These are phyloP conservation scores for Acanthamoeba castellanii DNA, from an alignment of 208 protist species.

Conservation along the genomic window DNA sequence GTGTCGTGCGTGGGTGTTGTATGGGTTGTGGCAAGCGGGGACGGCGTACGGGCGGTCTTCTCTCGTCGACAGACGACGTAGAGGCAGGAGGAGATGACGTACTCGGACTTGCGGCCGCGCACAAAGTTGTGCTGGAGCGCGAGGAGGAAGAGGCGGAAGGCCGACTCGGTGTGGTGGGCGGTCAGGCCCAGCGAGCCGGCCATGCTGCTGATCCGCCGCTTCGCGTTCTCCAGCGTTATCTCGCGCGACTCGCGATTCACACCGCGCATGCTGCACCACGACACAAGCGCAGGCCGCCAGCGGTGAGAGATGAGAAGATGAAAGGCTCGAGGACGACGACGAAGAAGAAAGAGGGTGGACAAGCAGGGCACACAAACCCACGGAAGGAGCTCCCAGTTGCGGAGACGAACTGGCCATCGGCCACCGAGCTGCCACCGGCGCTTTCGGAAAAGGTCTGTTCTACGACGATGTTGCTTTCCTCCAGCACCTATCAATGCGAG, in stretches of 20 bases:
- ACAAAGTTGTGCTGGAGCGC: slow-evolving; percentile 88
- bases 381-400: slow-evolving; percentile 48
- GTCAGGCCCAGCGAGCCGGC: slow-evolving; percentile 82
- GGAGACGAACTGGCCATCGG: slow-evolving; percentile 86
- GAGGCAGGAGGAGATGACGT: slow-evolving; percentile 91
- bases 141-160: slow-evolving; percentile 79
- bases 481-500: slow-evolving; percentile 70
- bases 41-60: slow-evolving; percentile 79
- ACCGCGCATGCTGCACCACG: background rate
- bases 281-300: slow-evolving; percentile 39
- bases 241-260: slow-evolving; percentile 48
- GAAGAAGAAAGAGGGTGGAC: background rate
- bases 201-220: slow-evolving; percentile 80
- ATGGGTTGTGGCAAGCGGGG: background rate
- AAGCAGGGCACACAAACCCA: background rate
- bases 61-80: slow-evolving; percentile 92
- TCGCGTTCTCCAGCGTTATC: slow-evolving; percentile 73
- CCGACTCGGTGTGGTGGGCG: slow-evolving; percentile 85
- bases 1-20: background rate
- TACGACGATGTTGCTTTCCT: slow-evolving; percentile 85
- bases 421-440: slow-evolving; percentile 73
- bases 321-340: background rate
- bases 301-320: background rate
- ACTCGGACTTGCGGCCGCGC: slow-evolving; percentile 66
- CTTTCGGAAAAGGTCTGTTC: slow-evolving; percentile 84